Percentiles rank a stretch among this genome's conserved stretches.
These are phyloP conservation scores for Parsonsia alboflavescens DNA, from an alignment of 257 asterid genomes.

Conservation along the genomic window DNA sequence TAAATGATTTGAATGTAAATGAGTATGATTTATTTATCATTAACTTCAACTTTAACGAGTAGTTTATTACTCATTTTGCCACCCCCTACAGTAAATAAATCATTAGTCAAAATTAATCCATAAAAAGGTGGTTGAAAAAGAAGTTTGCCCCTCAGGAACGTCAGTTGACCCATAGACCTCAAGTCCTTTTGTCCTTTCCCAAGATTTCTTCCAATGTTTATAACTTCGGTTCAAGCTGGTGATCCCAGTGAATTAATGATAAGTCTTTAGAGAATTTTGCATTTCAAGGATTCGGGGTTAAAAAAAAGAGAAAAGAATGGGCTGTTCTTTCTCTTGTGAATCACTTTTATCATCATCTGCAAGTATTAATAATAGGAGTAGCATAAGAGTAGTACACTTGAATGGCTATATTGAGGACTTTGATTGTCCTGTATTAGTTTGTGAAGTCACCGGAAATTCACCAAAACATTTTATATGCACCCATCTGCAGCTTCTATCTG, in stretches of 20 bases:
- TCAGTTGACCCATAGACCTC: neutral
- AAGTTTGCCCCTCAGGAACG: neutral
- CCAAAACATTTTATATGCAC: constrained; percentile 39
- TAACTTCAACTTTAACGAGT: too few species aligned
- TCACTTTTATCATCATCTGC: constrained; percentile 12
- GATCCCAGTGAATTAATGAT: neutral
- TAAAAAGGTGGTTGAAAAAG: too few species aligned
- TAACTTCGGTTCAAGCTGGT: neutral
- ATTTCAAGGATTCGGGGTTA: too few species aligned
- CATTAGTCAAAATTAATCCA: too few species aligned
- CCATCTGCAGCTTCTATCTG: constrained; percentile 39
- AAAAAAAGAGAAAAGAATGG: constrained; percentile 17
- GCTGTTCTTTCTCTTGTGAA: constrained; percentile 31
- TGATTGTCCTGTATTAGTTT: constrained; percentile 37
- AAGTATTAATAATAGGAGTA: constrained; percentile 8
- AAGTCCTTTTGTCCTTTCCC: neutral
- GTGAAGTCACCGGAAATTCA: constrained; percentile 36
- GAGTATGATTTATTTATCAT: too few species aligned
- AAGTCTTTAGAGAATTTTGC: neutral
- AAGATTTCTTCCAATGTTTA: neutral
- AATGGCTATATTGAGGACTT: constrained; percentile 43
- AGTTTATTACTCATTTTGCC: too few species aligned
- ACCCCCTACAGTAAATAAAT: too few species aligned
- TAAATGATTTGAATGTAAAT: too few species aligned
- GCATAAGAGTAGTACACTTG: constrained; percentile 35